Conservation (phyloP, 192 early-diverging fungal species). For the Nowakowskiella sp. region DNA sequence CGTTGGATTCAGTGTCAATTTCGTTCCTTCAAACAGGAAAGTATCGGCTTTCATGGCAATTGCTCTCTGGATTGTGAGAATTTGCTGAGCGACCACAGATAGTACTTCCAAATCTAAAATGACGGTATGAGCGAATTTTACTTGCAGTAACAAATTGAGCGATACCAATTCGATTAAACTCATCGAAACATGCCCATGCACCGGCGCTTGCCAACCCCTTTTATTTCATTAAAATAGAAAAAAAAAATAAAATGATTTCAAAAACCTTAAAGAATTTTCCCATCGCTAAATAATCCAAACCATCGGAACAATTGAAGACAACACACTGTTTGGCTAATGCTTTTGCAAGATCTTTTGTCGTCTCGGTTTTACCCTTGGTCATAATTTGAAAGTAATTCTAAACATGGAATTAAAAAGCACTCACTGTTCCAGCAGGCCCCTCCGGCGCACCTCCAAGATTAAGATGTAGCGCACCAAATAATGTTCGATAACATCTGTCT, state of each 20-base stretch:
- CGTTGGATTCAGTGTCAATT: slow-evolving; percentile 39
- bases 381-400: slow-evolving; percentile 8
- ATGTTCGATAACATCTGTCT: slow-evolving; percentile 53
- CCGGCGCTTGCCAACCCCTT: slow-evolving; percentile 49
- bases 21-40: slow-evolving; percentile 58
- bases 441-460: slow-evolving; percentile 60
- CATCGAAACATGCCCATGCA: slow-evolving; percentile 61
- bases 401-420: background rate
- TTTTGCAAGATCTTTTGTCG: slow-evolving; percentile 59
- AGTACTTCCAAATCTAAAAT: slow-evolving; percentile 57
- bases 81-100: slow-evolving; percentile 58
- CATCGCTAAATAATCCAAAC: slow-evolving; percentile 60
- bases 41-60: slow-evolving; percentile 42
- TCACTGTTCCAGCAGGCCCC: slow-evolving; percentile 37
- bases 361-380: slow-evolving; percentile 61
- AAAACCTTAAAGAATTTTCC: slow-evolving; percentile 66
- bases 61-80: slow-evolving; percentile 56
- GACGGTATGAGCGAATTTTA: background rate
- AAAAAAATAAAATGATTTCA: no score
- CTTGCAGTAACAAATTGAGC: background rate
- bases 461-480: slow-evolving; percentile 55
- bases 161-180: slow-evolving; percentile 61
- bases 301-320: slow-evolving; percentile 61
- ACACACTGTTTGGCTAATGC: slow-evolving; percentile 61
- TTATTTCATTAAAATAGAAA: no score